A percentile compares a stretch with the other conserved stretches of the same genome.
phyloP scores from a whole-genome alignment of 2,329 filamentous ascomycete genomes.

The Verticillium longisporum region DNA sequence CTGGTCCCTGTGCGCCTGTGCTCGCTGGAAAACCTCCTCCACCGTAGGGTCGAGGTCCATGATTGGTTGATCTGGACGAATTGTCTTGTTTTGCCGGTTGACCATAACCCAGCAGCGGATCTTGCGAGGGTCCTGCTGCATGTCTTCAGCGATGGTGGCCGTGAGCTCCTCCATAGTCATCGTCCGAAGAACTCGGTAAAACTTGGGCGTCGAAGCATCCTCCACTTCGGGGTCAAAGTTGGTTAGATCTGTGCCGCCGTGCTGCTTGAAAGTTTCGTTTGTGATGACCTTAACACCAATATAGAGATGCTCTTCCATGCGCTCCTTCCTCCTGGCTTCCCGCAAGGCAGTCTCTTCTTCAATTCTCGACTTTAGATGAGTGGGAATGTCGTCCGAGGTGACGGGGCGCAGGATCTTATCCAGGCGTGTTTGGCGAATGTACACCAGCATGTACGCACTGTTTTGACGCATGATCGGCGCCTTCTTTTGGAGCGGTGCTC shows the following conservation, averaged over 20 bases:
- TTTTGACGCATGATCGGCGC: conserved; percentile 57
- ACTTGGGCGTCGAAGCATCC: conserved; percentile 62
- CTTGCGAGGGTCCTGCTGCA: conserved; percentile 58
- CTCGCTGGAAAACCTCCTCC: conserved; percentile 56
- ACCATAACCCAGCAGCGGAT: conserved; percentile 95
- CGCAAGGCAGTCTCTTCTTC: conserved; percentile 73
- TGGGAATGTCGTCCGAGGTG: conserved; percentile 69
- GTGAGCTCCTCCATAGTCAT: conserved; percentile 72
- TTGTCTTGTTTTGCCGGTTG: conserved; percentile 95
- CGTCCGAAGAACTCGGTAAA: conserved; percentile 67
- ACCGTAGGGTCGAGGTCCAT: conserved; percentile 69
- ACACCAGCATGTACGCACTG: conserved; percentile 98
- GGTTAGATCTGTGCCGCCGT: conserved; percentile 79
- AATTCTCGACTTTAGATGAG: conserved; percentile 63
- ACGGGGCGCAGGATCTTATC: conserved; percentile 76
- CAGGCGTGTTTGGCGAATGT: conserved; percentile 81
- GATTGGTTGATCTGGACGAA: conserved; percentile 82
- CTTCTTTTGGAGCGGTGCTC: conserved; percentile 44
- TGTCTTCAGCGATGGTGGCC: conserved; percentile 61
- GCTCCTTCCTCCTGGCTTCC: conserved; percentile 76
- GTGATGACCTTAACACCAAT: conserved; percentile 78
- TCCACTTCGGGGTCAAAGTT: conserved; percentile 54
- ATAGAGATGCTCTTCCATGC: conserved; percentile 91
- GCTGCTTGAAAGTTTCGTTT: conserved; percentile 70
- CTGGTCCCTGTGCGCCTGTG: conserved; percentile 57